Percentiles rank a stretch among this genome's conserved stretches.
Evolutionary conservation across 768 basidiomycete genomes (phyloP).

Genomic region (Pleurotus citrinopileatus): DNA sequence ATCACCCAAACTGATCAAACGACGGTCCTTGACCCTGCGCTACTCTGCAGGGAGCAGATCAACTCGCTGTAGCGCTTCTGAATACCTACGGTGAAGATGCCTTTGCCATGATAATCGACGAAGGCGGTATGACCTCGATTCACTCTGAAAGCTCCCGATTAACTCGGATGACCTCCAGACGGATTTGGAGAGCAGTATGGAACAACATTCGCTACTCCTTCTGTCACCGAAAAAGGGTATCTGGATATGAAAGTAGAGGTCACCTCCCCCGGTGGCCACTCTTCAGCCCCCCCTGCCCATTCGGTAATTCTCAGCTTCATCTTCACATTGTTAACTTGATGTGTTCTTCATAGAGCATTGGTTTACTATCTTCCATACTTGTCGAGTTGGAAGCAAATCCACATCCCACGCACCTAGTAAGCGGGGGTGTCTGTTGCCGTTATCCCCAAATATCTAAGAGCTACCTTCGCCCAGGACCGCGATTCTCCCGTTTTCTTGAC

Average conservation of each 20-base stretch:
- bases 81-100: constrained; percentile 65
- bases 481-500: constrained; percentile 1
- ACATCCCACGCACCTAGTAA: constrained; percentile 32
- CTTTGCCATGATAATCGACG: constrained; percentile 81
- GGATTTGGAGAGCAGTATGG: constrained; percentile 46
- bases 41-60: constrained; percentile 50
- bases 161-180: constrained; percentile 26
- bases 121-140: constrained; percentile 58
- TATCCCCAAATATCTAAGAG: background rate
- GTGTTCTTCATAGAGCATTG: constrained; percentile 39
- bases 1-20: background rate
- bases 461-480: background rate
- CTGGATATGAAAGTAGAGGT: constrained; percentile 62
- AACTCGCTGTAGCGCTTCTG: constrained; percentile 45
- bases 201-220: constrained; percentile 55
- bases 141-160: background rate
- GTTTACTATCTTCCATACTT: constrained; percentile 53
- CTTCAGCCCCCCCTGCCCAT: constrained; percentile 65
- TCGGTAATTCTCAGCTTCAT: background rate
- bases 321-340: background rate
- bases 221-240: constrained; percentile 73
- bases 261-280: constrained; percentile 75
- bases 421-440: background rate
- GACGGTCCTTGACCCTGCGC: background rate
- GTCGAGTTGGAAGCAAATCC: constrained; percentile 46